Conservation (phyloP, 2,329 filamentous ascomycete species). For the Ramichloridium luteum region DNA sequence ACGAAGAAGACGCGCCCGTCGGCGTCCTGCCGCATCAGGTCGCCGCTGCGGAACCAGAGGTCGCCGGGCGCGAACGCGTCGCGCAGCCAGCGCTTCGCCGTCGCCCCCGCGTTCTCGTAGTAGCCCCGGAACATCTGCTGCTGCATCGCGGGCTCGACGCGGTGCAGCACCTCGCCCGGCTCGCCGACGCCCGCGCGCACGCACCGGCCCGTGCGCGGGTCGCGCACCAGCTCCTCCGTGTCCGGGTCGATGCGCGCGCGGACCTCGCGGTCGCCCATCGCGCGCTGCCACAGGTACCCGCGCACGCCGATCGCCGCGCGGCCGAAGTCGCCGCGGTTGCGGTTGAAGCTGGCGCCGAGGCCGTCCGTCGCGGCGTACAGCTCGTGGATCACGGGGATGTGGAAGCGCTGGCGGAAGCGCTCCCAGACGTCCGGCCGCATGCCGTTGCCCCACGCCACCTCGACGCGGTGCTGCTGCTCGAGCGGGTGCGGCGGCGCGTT, state of each 20-base stretch:
- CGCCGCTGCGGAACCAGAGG: conserved; percentile 70
- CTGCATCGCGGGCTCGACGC: conserved; percentile 52
- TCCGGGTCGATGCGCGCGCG: conserved; percentile 57
- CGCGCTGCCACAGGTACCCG: conserved; percentile 16
- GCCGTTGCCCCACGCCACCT: conserved; percentile 68
- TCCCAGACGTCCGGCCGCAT: conserved; percentile 76
- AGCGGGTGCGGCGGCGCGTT: conserved; percentile 51
- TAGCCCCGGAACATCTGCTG: conserved; percentile 65
- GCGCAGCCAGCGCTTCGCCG: conserved; percentile 58
- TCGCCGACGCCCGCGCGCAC: conserved; percentile 48
- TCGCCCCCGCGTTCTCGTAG: conserved; percentile 59
- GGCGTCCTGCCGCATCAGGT: conserved; percentile 56
- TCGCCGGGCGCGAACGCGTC: conserved; percentile 65
- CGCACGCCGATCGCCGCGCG: conserved; percentile 16
- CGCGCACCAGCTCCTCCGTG: conserved; percentile 53
- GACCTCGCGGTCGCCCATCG: conserved; percentile 27
- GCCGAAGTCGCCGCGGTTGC: conserved; percentile 18
- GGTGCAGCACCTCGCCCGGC: conserved; percentile 63
- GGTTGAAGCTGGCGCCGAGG: conserved; percentile 17
- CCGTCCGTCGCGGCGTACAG: conserved; percentile 27
- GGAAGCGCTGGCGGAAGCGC: conserved; percentile 58
- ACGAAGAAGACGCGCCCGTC: conserved; percentile 69
- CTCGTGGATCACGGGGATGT: conserved; percentile 23
- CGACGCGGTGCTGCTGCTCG: conserved; percentile 59
- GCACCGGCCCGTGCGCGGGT: conserved; percentile 51